Evolutionary conservation across 1,284 basidiomycete genomes (phyloP), one percentile per base, ranked within the genome.

Genomic region (Ustilago sp.): DNA sequence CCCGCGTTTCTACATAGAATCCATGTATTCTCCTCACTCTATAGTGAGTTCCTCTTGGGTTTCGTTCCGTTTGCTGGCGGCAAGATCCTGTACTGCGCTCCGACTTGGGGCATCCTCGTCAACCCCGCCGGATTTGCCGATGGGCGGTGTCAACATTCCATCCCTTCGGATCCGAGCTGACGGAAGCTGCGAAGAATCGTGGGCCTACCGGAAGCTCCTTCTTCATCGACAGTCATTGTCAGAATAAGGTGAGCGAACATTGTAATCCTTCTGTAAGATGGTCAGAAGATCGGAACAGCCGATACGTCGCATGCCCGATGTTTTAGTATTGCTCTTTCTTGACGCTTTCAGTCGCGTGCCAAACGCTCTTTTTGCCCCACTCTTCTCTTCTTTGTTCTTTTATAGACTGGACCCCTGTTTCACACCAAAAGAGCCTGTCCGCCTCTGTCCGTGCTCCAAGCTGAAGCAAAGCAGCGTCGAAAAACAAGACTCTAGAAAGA

Each of bases 321-420:
- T 12, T 43, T 43, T 8, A 45, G 43, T 36, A n/a, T 23, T 36
- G 34, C 36, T 54, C 28, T 23, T n/a, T 54, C 13, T 36, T n/a
- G 11, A 36, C 0, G n/a, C n/a, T 19, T 45, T 8, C 13, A 34
- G 51, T 52, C 51, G 51, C 51, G 34, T 35, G 51, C 31, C 34
- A 7, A 51, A 6, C 48, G 31, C 48, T n/a, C n/a, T 35, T 54
- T 32, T 50, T 28, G n/a, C 52, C 52, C 35, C 34, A 35, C 35
- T 54, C 9, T 36, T 3, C 13, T 43, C 17, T 54, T 31, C 35
- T 9, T 36, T 23, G 6, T 43, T 13, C 38, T 15, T 32, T 50
- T 31, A 15, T 31, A 23, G 11, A 19, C 35, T 54, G 52, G 52
- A 54, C 52, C 52, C 52, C 52, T 54, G 52, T 54, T n/a, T 38